Base-by-base conservation (phyloP, 805 yeast genomes). In the Ogataea salicorniae region DNA sequence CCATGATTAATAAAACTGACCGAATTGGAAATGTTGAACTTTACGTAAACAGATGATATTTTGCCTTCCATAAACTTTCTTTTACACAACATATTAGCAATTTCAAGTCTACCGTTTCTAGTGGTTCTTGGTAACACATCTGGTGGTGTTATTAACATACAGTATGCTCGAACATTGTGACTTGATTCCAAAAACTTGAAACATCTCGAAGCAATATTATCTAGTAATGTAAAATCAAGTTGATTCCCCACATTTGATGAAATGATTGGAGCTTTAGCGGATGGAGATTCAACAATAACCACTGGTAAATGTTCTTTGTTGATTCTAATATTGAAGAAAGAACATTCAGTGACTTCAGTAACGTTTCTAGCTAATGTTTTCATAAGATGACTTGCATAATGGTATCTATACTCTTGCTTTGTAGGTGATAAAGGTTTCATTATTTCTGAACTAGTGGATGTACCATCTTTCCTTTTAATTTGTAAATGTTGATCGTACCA, bases 81-180 rank as follows among this genome's bases (percentile, higher is more conserved):
- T 59, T 83, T 87, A 67, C 87, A 89, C 58, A 82, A 76, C 85
- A 82, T 87, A 56, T 91, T 94, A 0, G 98, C 98, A 52, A 94
- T 85, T 57, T 94, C 98, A 18, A 88, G 74, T 8, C 97, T 84
- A 20, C 96, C 96, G 64, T 87, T 81, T 55, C 94, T 72, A 59
- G 81, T 72, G 33, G 95, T 84, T 60, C 96, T 79, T 4, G 99
- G 97, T 23, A 94, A 70, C 0, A 90, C 74, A 48, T 87, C 87
- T 22, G 87, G 84, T 23, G 88, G 84, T 1, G 92, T 84, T 2
- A 91, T 83, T 51, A 89, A 60, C 2, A 91, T 83, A 64, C 97
- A 90, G 60, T 84, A 86, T 1, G 91, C 80, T 33, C 94, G 75
- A 42, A 94, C 82, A 49, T 77, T 77, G 61, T 94, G 97, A 54